Percentiles rank a stretch among this genome's conserved stretches.
Evolutionary conservation across 306 rosid genomes (phyloP).

Genomic region (Cercis canadensis): DNA sequence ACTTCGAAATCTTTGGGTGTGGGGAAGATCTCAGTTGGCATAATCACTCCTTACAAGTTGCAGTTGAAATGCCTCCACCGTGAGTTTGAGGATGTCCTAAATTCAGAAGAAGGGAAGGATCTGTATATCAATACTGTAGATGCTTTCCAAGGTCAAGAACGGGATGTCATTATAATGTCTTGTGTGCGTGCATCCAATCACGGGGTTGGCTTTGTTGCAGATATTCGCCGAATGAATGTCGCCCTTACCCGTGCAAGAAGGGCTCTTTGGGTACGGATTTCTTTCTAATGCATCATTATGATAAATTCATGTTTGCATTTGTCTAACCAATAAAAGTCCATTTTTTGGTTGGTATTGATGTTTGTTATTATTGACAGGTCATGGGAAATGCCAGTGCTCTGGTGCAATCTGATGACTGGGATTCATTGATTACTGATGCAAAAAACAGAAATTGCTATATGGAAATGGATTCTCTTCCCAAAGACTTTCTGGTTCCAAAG

Average conservation of each 20-base stretch:
- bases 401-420: slow-evolving; percentile 91
- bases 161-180: slow-evolving; percentile 97
- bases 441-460: slow-evolving; percentile 79
- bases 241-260: slow-evolving; percentile 99
- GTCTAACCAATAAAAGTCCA: background rate
- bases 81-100: slow-evolving; percentile 84
- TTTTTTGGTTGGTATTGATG: slow-evolving; percentile 20
- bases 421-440: slow-evolving; percentile 81
- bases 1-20: slow-evolving; percentile 62
- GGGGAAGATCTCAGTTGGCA: slow-evolving; percentile 83
- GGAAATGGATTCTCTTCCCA: slow-evolving; percentile 93
- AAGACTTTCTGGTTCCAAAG: slow-evolving; percentile 72
- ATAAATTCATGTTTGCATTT: background rate
- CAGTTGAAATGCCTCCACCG: slow-evolving; percentile 97
- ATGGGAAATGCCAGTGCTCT: slow-evolving; percentile 95
- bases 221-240: slow-evolving; percentile 95
- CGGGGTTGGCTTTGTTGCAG: slow-evolving; percentile 98
- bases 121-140: slow-evolving; percentile 93
- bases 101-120: slow-evolving; percentile 95
- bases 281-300: slow-evolving; percentile 9
- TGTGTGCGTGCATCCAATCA: slow-evolving; percentile 95
- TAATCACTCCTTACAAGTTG: slow-evolving; percentile 96
- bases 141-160: slow-evolving; percentile 99
- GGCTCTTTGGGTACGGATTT: slow-evolving; percentile 85
- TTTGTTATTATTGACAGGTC: slow-evolving; percentile 63